Conservation (phyloP, 495 filamentous ascomycete genomes). For the Patellaria atrata region DNA sequence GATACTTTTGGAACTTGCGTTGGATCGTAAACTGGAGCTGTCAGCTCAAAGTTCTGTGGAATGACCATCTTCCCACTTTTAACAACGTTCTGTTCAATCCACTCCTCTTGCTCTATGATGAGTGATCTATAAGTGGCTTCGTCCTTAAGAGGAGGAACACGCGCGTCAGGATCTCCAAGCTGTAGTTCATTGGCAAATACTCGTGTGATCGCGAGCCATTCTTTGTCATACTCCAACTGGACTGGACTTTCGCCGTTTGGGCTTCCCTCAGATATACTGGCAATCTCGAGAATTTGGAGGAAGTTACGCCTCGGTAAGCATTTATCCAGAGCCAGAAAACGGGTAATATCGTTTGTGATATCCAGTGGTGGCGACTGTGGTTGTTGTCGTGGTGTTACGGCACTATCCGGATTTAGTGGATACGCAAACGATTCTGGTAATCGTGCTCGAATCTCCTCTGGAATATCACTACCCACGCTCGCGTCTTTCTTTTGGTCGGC, state of each 20-base stretch:
- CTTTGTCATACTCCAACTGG: constrained; percentile 66
- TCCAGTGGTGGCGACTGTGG: constrained; percentile 24
- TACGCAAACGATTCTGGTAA: constrained; percentile 50
- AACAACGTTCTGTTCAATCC: constrained; percentile 66
- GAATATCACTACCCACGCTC: constrained; percentile 28
- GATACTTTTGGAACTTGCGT: constrained; percentile 18
- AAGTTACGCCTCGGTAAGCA: constrained; percentile 65
- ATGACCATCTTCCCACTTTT: constrained; percentile 42
- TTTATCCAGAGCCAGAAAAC: constrained; percentile 86
- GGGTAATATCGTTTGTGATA: constrained; percentile 60
- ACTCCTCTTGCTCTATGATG: constrained; percentile 50
- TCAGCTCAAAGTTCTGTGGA: constrained; percentile 61
- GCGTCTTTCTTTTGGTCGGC: no score
- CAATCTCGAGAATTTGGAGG: constrained; percentile 56
- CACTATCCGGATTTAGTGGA: constrained; percentile 19
- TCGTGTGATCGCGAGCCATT: constrained; percentile 89
- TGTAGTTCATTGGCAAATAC: constrained; percentile 49
- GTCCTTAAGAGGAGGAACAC: constrained; percentile 39
- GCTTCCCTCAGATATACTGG: constrained; percentile 18
- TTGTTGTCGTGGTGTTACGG: constrained; percentile 10
- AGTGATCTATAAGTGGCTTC: constrained; percentile 45
- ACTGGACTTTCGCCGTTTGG: constrained; percentile 18
- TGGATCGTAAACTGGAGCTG: constrained; percentile 53
- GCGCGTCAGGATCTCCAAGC: constrained; percentile 40
- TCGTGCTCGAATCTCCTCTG: constrained; percentile 47